phyloP scores from a whole-genome alignment of 78 protist genomes.

The Pigoraptor vietnamica region DNA sequence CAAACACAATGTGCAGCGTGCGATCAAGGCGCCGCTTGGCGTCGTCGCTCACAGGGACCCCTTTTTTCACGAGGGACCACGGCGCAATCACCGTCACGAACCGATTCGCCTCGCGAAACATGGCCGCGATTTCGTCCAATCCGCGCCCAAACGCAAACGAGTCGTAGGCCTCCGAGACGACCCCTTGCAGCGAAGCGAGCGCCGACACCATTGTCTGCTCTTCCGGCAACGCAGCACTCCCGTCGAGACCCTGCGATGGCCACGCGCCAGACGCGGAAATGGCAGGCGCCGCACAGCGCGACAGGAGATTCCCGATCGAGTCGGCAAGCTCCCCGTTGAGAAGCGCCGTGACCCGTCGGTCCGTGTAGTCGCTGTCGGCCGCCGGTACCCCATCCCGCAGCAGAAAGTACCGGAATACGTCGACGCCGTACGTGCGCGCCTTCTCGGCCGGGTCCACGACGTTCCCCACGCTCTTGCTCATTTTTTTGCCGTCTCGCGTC shows the following conservation, averaged over 20 bases:
- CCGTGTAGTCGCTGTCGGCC: constrained; percentile 65
- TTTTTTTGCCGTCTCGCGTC: constrained; percentile 76
- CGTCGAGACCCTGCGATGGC: not conserved
- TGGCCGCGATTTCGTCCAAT: not conserved
- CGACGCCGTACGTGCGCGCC: constrained; percentile 60
- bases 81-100: not conserved
- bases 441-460: constrained; percentile 59
- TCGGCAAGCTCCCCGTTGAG: constrained; percentile 54
- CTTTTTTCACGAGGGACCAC: not conserved
- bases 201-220: not conserved
- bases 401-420: constrained; percentile 44
- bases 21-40: not conserved
- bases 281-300: not conserved
- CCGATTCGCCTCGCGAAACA: not conserved
- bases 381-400: constrained; percentile 25
- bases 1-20: not conserved
- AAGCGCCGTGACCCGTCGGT: constrained; percentile 6
- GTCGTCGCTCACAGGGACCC: not conserved
- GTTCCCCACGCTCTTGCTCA: constrained; percentile 65
- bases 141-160: not conserved
- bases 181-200: not conserved
- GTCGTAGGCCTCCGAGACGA: not conserved
- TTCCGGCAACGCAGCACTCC: not conserved
- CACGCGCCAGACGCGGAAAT: too few relatives aligned
- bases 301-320: constrained; percentile 29